Base-by-base conservation (phyloP, 345 rosid genomes). In the Acer saccharum region DNA sequence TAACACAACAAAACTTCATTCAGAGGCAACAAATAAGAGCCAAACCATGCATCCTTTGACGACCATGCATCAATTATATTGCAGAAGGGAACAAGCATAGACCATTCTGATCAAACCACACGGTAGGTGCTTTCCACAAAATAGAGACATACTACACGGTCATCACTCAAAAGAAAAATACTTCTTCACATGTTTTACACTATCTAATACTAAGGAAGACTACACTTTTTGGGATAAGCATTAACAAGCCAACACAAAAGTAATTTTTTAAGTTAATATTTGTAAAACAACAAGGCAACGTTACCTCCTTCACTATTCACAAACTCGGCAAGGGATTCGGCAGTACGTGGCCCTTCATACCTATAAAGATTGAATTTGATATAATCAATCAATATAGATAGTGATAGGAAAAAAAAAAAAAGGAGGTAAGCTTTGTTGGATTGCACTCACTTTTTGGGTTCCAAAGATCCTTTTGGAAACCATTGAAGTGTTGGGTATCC, bases 401-500 rank as follows among this genome's bases (percentile, higher is more conserved):
- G 61, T 43, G 17, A 72, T 9, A 44, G 55, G 41, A 75, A 16
- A 73, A n/a, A 48, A 65, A 32, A 25, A 21, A 41, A 66, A 54
- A 39, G 8, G 21, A 14, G 16, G 12, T 65, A 10, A 74, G 48
- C 27, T 32, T 13, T 12, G 74, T 68, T 6, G 46, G 44, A 74
- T n/a, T 32, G 64, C 43, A 71, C 92, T 89, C 86, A 96, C 99
- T 92, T 92, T 81, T 93, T 91, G 74, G 98, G 93, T 71, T 97
- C 98, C 79, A 91, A 84, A 62, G 98, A 90, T 71, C 99, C 99
- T 86, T 94, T 97, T 17, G 97, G 92, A 80, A 97, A 94, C 99
- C 99, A 97, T 29, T 94, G 90, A 75, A 97, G 66, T 2, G 98
- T 93, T n/a, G 99, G 99, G 80, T 94, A 97, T 62, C 99, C 97